Percentiles rank a stretch among this genome's conserved stretches.
Conservation (phyloP, 148 eudicot species). For the Persicaria maculosa region DNA sequence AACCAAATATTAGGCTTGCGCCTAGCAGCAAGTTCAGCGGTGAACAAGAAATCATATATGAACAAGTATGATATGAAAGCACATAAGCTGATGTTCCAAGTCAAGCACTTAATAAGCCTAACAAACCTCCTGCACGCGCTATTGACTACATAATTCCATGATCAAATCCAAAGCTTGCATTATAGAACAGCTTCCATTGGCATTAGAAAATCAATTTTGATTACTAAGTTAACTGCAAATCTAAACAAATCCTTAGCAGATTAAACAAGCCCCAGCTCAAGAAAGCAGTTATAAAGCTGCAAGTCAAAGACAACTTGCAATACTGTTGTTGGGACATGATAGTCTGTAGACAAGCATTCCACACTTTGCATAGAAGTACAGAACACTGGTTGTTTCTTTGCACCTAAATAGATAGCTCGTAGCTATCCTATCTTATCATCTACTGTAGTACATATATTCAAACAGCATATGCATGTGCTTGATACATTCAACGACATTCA, state of each 20-base stretch:
- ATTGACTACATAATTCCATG: too few species aligned
- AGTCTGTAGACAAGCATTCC: background rate
- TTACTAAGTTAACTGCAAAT: too few species aligned
- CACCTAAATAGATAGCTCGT: too few species aligned
- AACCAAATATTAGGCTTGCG: background rate
- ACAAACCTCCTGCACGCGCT: background rate
- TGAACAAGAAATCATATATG: background rate
- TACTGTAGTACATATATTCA: background rate
- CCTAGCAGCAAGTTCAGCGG: background rate
- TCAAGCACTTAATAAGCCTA: background rate
- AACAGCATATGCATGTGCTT: background rate
- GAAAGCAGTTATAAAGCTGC: too few species aligned
- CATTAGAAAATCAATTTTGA: too few species aligned
- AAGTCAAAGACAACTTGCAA: too few species aligned
- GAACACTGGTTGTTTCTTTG: too few species aligned
- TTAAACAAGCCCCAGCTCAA: too few species aligned
- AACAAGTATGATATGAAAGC: background rate
- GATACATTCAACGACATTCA: background rate
- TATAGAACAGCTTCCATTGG: too few species aligned
- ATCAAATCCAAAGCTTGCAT: too few species aligned
- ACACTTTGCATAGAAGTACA: background rate
- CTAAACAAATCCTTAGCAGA: too few species aligned
- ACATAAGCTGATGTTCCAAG: background rate
- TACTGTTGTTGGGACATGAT: background rate
- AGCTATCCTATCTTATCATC: background rate